Base-by-base conservation (phyloP, 768 basidiomycete genomes). In the Amanita rubescens region DNA sequence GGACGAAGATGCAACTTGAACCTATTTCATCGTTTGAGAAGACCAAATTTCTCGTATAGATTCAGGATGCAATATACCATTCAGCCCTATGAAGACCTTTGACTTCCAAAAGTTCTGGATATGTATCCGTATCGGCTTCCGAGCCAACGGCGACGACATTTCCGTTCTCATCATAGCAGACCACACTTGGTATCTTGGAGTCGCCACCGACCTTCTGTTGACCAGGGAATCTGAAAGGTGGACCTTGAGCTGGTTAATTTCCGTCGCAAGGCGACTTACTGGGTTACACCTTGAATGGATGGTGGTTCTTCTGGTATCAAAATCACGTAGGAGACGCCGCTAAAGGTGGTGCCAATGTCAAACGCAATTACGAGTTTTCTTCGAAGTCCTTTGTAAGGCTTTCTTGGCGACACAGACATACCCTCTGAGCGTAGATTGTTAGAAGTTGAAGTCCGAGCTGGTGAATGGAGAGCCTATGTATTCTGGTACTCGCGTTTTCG, bases 271-370 rank as follows among this genome's bases (percentile, higher is more conserved):
- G 12, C 20, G 43, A 55, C 50, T 34, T 56, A 65, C 69, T 60
- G 63, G 41, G 59, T 76, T 61, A 75, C 73, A n/a, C 69, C 70
- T 27, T 64, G 60, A 19, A 75, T 75, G 17, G 61, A 56, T 3
- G 67, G 67, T 11, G 61, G 54, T 51, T 63, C 50, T 0, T 65
- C 68, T 5, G 68, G 67, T 45, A 68, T 65, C 17, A 76, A 60
- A 45, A 76, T 67, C 44, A 64, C 63, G 47, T 41, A 39, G 11
- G 11, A 49, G 11, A 79, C 66, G 5, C 75, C 76, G 32, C 76
- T 77, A 43, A 64, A 77, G 1, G 75, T 79, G 1, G 75, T 80
- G 5, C 79, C 79, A 2, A 80, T 61, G 51, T 80, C 79, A 34
- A 80, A 75, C 0, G 76, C 76, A 19, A 80, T 55, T 5, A 79